These are phyloP conservation scores for Leccinum boreale DNA, from an alignment of 768 basidiomycete genomes.

Conservation along the genomic window DNA sequence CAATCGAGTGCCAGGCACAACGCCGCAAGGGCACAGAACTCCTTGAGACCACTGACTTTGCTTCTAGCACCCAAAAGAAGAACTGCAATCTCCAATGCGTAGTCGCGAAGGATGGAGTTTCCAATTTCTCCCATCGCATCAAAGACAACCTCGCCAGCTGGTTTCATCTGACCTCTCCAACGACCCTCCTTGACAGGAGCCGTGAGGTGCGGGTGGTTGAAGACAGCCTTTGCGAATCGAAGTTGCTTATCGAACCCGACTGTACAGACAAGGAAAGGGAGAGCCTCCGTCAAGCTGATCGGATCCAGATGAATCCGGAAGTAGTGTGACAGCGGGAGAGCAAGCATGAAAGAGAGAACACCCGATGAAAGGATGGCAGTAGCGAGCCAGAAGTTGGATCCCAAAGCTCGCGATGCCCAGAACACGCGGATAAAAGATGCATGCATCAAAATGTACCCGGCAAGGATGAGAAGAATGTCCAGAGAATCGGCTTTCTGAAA, in stretches of 20 bases:
- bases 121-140: conserved; percentile 80
- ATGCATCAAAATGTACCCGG: conserved; percentile 96
- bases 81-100: conserved; percentile 87
- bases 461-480: conserved; percentile 93
- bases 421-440: conserved; percentile 90
- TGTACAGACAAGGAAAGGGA: conserved; percentile 97
- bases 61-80: conserved; percentile 83
- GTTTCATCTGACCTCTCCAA: conserved; percentile 53
- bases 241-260: conserved; percentile 98
- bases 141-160: conserved; percentile 79
- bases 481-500: conserved; percentile 86
- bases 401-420: conserved; percentile 81
- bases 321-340: conserved; percentile 72
- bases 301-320: conserved; percentile 89
- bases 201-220: conserved; percentile 71
- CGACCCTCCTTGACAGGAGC: conserved; percentile 38
- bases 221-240: conserved; percentile 84
- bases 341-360: conserved; percentile 78
- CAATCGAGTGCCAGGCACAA: conserved; percentile 84
- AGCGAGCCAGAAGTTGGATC: conserved; percentile 65
- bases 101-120: conserved; percentile 85
- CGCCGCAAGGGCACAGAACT: conserved; percentile 94
- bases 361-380: conserved; percentile 78
- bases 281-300: conserved; percentile 88
- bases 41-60: conserved; percentile 82